These are phyloP conservation scores for Ceratobasidium papillatum DNA, from an alignment of 1,284 basidiomycete species.

Conservation along the genomic window DNA sequence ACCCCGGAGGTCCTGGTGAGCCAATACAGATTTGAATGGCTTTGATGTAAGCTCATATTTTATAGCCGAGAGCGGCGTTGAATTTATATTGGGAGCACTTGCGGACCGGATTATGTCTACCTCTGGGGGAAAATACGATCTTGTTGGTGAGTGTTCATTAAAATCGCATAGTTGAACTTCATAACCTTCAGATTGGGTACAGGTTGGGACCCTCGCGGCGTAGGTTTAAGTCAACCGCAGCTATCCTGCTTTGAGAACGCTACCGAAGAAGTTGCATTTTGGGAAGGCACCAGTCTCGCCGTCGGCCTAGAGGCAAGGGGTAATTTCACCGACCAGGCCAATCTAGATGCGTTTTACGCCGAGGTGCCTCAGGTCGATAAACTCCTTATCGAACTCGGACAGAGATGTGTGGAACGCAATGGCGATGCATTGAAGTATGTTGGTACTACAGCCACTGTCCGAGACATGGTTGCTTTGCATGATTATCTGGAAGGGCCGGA, in stretches of 20 bases:
- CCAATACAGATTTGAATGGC: no score
- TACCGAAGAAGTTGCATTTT: constrained; percentile 3
- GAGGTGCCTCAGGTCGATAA: constrained; percentile 1
- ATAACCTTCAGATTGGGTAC: not conserved
- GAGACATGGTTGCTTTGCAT: constrained; percentile 42
- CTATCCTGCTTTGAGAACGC: not conserved
- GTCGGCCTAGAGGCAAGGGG: constrained; percentile 37
- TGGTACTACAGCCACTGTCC: constrained; percentile 11
- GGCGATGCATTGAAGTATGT: not conserved
- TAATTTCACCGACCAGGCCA: not conserved
- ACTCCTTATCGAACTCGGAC: not conserved
- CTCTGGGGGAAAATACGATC: not conserved
- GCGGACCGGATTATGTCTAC: not conserved
- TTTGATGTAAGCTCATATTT: no score
- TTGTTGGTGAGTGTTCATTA: not conserved
- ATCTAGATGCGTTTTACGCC: not conserved
- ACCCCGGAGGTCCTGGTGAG: constrained; percentile 33
- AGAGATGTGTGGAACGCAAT: not conserved
- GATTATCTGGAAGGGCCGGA: constrained; percentile 39
- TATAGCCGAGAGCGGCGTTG: not conserved
- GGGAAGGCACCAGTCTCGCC: constrained; percentile 27
- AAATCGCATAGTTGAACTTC: not conserved
- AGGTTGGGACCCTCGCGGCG: constrained; percentile 11
- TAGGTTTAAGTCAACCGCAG: not conserved
- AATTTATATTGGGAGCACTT: not conserved